Evolutionary conservation across 176 grass and related monocot genomes (phyloP), one percentile per base, ranked within the genome.

Genomic region (Cenchrus fungigraminus): DNA sequence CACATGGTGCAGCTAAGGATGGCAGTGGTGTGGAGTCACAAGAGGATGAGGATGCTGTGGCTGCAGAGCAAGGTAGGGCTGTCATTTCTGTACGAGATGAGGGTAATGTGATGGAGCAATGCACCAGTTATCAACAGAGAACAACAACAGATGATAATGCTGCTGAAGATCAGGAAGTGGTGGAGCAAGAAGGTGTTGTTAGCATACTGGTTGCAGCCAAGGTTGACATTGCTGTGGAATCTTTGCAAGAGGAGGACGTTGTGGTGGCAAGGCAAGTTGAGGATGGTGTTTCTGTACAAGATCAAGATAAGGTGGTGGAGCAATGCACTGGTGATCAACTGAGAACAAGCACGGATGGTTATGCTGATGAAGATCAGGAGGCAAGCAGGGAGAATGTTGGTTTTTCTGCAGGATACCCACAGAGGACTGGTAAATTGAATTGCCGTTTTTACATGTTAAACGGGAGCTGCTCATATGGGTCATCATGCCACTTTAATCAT

Each of bases 401-500:
- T 68, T 5, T 75, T 54, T 75, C 42, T 20, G 68, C 52, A 50
- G 28, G 56, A 77, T 89, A 89, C 40, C 89, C 92, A 62, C 92
- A 75, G 63, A 94, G 84, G 85, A 77, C 89, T 64, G 84, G 89
- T 29, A 89, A 86, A 62, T 75, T 22, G 1, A 90, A 91, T 69
- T 87, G 87, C 79, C 37, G n/a, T 11, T 85, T 28, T 63, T 94
- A 94, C 52, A 73, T 94, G 84, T 79, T 65, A 70, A 89, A 81
- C 1, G 87, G 89, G 40, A 79, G 47, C 29, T 94, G 77, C 68
- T 32, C 80, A 44, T 71, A 70, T 58, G 92, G 92, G 17, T 16
- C 40, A n/a, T 80, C 85, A 4, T 94, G 92, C 80, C 52, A 64
- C 5, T 87, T 77, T 42, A 89, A 91, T 86, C 92, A 94, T 71